phyloP scores from a whole-genome alignment of 2,329 filamentous ascomycete species.

The Penicillium hesseltinei region DNA sequence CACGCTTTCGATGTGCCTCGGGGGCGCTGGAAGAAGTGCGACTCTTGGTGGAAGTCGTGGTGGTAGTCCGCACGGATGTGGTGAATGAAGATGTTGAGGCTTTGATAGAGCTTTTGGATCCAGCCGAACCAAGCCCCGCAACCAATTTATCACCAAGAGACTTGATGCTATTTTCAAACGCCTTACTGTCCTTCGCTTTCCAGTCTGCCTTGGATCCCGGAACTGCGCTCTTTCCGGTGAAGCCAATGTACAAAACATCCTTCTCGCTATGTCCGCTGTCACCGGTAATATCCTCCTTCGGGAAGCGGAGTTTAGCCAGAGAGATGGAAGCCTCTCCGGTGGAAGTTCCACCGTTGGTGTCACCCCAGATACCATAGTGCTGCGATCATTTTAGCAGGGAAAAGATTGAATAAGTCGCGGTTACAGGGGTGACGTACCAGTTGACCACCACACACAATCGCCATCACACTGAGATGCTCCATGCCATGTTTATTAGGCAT shows the following conservation, averaged over 20 bases:
- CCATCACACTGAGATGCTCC: conserved; percentile 55
- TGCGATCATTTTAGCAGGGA: background rate
- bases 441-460: conserved; percentile 53
- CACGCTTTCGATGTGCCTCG: background rate
- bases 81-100: background rate
- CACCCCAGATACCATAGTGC: conserved; percentile 60
- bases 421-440: conserved; percentile 40
- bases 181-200: conserved; percentile 41
- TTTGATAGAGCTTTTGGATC: background rate
- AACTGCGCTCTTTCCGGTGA: conserved; percentile 56
- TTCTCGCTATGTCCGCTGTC: conserved; percentile 56
- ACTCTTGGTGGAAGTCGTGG: background rate
- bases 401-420: conserved; percentile 28
- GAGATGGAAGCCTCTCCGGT: conserved; percentile 60
- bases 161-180: conserved; percentile 50
- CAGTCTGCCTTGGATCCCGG: conserved; percentile 58
- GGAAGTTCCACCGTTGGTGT: conserved; percentile 58
- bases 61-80: background rate
- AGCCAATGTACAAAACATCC: conserved; percentile 64
- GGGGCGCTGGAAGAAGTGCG: background rate
- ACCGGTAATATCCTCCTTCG: conserved; percentile 51
- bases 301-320: conserved; percentile 59
- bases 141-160: conserved; percentile 54
- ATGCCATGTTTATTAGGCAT: conserved; percentile 46
- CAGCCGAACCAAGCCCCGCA: conserved; percentile 10